Evolutionary conservation across 2,329 filamentous ascomycete species (phyloP).

Genomic region (Myriosclerotinia curreyana): DNA sequence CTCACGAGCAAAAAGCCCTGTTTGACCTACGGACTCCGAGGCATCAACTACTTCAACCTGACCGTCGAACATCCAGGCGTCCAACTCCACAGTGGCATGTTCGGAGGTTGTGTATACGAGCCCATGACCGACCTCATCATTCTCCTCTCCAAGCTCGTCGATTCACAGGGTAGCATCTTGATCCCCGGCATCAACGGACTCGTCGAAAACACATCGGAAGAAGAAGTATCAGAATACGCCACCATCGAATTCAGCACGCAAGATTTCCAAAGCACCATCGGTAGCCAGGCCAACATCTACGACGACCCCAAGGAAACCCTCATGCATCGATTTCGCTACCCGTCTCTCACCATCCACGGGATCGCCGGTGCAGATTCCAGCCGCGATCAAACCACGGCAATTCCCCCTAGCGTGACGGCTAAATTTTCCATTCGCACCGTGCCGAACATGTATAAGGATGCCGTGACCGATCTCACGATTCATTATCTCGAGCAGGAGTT

Average conservation of each 20-base stretch:
- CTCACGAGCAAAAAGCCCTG: conserved; percentile 15
- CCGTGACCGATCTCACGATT: neutral
- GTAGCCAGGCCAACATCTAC: conserved; percentile 1
- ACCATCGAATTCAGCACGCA: conserved; percentile 10
- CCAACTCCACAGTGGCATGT: conserved; percentile 14
- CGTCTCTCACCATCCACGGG: conserved; percentile 9
- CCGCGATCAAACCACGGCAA: conserved; percentile 5
- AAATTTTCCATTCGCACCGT: conserved; percentile 18
- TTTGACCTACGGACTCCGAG: conserved; percentile 11
- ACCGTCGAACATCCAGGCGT: neutral
- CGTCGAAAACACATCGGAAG: neutral
- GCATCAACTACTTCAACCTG: conserved; percentile 15
- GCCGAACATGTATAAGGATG: neutral
- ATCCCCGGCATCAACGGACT: conserved; percentile 11
- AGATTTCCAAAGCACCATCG: conserved; percentile 11
- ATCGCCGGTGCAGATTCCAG: conserved; percentile 7
- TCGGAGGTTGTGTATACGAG: conserved; percentile 12
- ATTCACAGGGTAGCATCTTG: conserved; percentile 5
- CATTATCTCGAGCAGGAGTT: conserved; percentile 1
- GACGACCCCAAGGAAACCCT: conserved; percentile 3
- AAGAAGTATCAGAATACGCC: neutral
- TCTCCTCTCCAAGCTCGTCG: conserved; percentile 10
- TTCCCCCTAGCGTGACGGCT: conserved; percentile 2
- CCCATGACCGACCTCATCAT: conserved; percentile 14
- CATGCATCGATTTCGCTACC: conserved; percentile 13